Base-by-base conservation (phyloP, 768 basidiomycete species). In the Xerocomus spinulosus region DNA sequence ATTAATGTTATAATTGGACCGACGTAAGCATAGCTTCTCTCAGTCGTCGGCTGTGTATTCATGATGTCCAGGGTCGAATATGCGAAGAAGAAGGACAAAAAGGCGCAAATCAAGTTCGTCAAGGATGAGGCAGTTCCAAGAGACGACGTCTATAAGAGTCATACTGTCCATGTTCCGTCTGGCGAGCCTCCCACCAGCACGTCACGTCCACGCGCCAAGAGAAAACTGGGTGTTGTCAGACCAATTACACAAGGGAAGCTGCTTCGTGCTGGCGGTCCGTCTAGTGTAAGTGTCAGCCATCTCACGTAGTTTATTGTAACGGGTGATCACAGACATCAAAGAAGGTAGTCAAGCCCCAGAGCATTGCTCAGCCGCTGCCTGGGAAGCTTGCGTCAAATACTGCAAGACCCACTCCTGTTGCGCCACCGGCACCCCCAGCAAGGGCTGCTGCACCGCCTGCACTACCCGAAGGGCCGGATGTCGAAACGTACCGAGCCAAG, bases 31-130 rank as follows among this genome's bases (percentile, higher is more conserved):
- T 46, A 30, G 15, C 14, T 23, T 57, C n/a, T n/a, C 9, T 42
- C 18, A 10, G 36, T 17, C 13, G 9, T 15, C 24, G 25, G 41
- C 9, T 28, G 17, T 48, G 32, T 29, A 43, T 50, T 68, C 18
- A 66, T 38, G n/a, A 36, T n/a, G 24, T 21, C 17, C 25, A 97
- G 90, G 8, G 70, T 97, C 50, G 82, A 89, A 48, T 98, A 97
- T 66, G 75, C 77, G 34, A 98, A 99, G 78, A 99, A 99, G 79
- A 98, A 92, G 70, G 94, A 94, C 54, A 99, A 98, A 72, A 82
- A 82, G 61, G 82, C 86, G 4, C 75, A 80, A 44, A 91, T 99
- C 68, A 87, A 86, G 65, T 86, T 91, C 52, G 66, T 85, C 59
- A 95, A 89, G 73, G 93, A 97, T 62, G 94, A 98, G 68, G 81